Percentiles rank a stretch among this genome's conserved stretches.
Evolutionary conservation across 768 basidiomycete species (phyloP).

Genomic region (Bullera alba): DNA sequence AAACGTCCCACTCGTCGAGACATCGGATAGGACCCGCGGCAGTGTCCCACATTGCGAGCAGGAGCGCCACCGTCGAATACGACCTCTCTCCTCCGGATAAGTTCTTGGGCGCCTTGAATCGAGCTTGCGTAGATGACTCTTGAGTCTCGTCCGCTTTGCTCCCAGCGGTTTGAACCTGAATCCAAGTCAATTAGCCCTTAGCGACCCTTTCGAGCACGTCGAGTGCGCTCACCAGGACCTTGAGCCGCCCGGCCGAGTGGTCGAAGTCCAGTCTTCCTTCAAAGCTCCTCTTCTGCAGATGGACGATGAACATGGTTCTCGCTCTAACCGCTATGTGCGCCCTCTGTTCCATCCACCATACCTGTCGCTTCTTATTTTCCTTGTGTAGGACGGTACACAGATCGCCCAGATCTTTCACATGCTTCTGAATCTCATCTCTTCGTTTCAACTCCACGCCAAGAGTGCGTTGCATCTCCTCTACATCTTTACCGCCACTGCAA

Average conservation of each 20-base stretch:
- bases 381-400: slow-evolving; percentile 56
- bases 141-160: slow-evolving; percentile 23
- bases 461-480: no score
- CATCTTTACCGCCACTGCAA: no score
- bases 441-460: no score
- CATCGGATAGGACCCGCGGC: slow-evolving; percentile 90
- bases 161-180: not conserved
- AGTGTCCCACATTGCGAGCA: slow-evolving; percentile 93
- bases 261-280: slow-evolving; percentile 81
- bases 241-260: no score
- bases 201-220: not conserved
- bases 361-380: slow-evolving; percentile 60
- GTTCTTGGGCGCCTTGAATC: slow-evolving; percentile 33
- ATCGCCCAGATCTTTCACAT: not conserved
- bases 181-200: not conserved
- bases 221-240: no score
- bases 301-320: slow-evolving; percentile 61
- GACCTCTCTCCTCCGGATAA: slow-evolving; percentile 89
- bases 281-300: slow-evolving; percentile 79
- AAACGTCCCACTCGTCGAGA: slow-evolving; percentile 98
- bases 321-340: slow-evolving; percentile 78
- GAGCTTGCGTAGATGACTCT: slow-evolving; percentile 68
- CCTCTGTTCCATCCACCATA: slow-evolving; percentile 80
- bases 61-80: slow-evolving; percentile 87
- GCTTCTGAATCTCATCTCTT: no score